Conservation (phyloP, 2,329 filamentous ascomycete species). For the Aureobasidium lini region DNA sequence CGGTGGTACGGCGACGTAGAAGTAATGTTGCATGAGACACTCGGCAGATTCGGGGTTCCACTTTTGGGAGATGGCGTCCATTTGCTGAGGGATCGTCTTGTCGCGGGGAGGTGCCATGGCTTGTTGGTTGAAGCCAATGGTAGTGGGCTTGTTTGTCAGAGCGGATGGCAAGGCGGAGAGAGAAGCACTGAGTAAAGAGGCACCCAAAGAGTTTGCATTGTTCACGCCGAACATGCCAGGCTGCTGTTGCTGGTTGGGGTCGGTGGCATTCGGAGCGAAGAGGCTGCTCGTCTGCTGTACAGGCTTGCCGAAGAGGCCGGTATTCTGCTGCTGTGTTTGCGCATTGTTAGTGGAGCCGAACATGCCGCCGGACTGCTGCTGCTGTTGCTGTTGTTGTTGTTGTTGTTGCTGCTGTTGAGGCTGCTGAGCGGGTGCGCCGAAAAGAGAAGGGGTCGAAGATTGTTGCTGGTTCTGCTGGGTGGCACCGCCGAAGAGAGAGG, state of each 20-base stretch:
- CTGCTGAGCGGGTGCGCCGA: conserved; percentile 17
- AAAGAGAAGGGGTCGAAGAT: conserved; percentile 17
- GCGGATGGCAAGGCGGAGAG: conserved; percentile 14
- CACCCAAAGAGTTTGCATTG: conserved; percentile 18
- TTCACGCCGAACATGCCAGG: conserved; percentile 23
- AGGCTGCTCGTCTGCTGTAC: conserved; percentile 25
- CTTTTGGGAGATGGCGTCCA: conserved; percentile 61
- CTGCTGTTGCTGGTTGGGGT: conserved; percentile 27
- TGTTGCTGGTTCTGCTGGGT: conserved; percentile 13
- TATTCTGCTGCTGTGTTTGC: conserved; percentile 22
- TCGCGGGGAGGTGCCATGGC: conserved; percentile 37
- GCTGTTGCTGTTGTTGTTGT: conserved; percentile 33
- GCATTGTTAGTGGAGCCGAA: conserved; percentile 16
- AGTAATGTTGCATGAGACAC: conserved; percentile 74
- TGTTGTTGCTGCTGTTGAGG: conserved; percentile 15
- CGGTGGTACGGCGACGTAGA: conserved; percentile 78
- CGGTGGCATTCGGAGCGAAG: conserved; percentile 23
- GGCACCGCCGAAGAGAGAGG: conserved; percentile 21
- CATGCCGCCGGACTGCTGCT: conserved; percentile 30
- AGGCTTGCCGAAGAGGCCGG: conserved; percentile 18
- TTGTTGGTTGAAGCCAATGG: conserved; percentile 12
- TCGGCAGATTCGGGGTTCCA: conserved; percentile 63
- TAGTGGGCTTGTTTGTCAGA: conserved; percentile 16
- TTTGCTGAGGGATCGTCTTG: conserved; percentile 68
- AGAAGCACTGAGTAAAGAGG: conserved; percentile 16